phyloP scores from a whole-genome alignment of 768 basidiomycete genomes.

The Lentinula raphanica region DNA sequence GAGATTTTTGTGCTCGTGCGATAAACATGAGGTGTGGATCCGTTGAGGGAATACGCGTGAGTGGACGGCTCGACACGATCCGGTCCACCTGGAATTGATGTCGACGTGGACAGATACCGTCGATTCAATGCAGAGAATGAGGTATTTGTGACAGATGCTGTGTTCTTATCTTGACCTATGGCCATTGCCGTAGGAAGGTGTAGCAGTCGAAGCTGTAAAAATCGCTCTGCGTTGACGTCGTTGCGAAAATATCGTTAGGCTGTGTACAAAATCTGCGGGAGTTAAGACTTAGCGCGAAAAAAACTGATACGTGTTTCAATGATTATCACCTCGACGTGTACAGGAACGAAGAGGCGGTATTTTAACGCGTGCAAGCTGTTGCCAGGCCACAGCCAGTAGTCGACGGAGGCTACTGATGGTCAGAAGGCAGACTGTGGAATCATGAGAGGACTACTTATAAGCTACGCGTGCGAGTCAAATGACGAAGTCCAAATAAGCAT shows the following conservation, averaged over 20 bases:
- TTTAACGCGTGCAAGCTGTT: neutral
- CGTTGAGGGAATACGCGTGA: neutral
- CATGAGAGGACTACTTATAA: neutral
- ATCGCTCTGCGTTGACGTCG: too few species aligned
- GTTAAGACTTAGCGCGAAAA: neutral
- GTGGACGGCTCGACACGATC: neutral
- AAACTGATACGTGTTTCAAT: too few species aligned
- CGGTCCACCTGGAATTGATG: neutral
- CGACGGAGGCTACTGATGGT: neutral
- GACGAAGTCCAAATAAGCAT: neutral
- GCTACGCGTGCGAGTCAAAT: neutral
- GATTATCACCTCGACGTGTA: too few species aligned
- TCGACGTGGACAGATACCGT: neutral
- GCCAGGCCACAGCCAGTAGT: neutral
- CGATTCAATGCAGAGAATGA: neutral
- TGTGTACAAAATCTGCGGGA: neutral
- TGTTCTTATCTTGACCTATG: neutral
- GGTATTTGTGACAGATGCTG: neutral
- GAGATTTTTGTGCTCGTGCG: neutral
- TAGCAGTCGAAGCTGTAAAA: too few species aligned
- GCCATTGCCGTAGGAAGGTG: too few species aligned
- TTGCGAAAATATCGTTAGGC: neutral
- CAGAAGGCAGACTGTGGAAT: neutral
- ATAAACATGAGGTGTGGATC: neutral
- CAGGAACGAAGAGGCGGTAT: too few species aligned